These are phyloP conservation scores for Ceratocystis diversiconidia DNA, from an alignment of 2,329 filamentous ascomycete genomes.

Conservation along the genomic window DNA sequence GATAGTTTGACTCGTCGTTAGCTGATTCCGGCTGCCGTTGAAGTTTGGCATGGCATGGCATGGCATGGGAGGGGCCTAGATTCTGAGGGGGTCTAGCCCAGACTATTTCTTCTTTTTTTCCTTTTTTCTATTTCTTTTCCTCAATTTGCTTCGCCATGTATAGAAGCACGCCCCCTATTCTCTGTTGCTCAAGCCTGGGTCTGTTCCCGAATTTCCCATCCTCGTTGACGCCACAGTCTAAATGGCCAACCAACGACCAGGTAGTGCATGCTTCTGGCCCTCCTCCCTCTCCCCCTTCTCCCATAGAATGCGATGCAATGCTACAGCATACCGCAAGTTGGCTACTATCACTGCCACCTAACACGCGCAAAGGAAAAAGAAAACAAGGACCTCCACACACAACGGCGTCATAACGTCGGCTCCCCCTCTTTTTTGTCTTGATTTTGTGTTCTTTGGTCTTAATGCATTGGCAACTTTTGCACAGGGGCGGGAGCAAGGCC, in stretches of 20 bases:
- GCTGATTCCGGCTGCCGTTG: slow-evolving; percentile 2
- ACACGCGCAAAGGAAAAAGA: too few species aligned
- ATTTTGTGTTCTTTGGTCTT: background rate
- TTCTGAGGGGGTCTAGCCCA: background rate
- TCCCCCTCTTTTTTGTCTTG: background rate
- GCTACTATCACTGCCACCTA: background rate
- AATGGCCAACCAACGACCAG: background rate
- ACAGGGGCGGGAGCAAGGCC: too few species aligned
- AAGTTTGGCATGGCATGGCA: background rate
- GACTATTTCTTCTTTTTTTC: background rate
- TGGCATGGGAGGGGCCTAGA: background rate
- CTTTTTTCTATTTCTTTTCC: background rate
- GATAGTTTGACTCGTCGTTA: slow-evolving; percentile 2
- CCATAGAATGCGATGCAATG: background rate
- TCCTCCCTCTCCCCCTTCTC: too few species aligned
- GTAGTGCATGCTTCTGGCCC: background rate
- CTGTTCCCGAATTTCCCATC: background rate
- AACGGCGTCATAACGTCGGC: background rate
- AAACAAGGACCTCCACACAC: background rate
- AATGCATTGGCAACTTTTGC: too few species aligned
- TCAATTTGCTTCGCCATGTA: background rate
- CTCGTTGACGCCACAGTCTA: background rate
- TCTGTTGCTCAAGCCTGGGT: background rate
- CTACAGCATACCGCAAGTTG: background rate
- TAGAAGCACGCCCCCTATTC: background rate